Base-by-base conservation (phyloP, 2,329 filamentous ascomycete genomes). In the Spiromastix sp. region DNA sequence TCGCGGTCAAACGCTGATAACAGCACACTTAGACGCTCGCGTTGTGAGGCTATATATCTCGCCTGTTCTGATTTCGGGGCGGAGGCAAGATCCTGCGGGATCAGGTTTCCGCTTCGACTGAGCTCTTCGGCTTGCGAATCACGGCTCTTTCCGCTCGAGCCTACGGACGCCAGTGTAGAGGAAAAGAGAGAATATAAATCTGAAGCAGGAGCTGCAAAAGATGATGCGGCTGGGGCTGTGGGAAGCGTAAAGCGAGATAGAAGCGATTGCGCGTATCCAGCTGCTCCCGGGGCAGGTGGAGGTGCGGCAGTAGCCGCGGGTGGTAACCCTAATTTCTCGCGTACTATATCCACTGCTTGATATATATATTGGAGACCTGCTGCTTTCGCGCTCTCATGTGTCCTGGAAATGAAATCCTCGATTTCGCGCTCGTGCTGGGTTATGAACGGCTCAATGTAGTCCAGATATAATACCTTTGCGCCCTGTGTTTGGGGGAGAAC, bases 401-500 rank as follows among this genome's bases (percentile, higher is more conserved):
- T 71, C 41, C 77, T 74, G 45, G 79, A 79, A 57, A 96, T 95
- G 54, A 94, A 80, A 42, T 85, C 77, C 54, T 98, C 91, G 59
- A 98, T 96, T 46, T 84, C 77, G 28, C 70, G 60, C 61, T 96
- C 91, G 59, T 98, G 89, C 42, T 86, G 73, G 50, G 77, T 70
- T 32, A 98, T 77, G 66, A 89, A 94, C 0, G 89, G 89, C 59
- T 93, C 81, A 41, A 96, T 70, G 58, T 91, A 78, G 42, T 77
- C 72, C 52, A 86, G 77, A 67, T 96, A 98, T 44, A 96, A 68
- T 50, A 81, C 65, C 42, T 82, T 81, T 38, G 87, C 86, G 57
- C 91, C 91, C 57, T 95, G 89, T n/a, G 85, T 91, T 60, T 93
- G 89, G 0, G 89, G 91, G n/a, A 94, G 77, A 52, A 96, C 86